Evolutionary conservation across 345 rosid genomes (phyloP).

Genomic region (Schrenkiella parvula): DNA sequence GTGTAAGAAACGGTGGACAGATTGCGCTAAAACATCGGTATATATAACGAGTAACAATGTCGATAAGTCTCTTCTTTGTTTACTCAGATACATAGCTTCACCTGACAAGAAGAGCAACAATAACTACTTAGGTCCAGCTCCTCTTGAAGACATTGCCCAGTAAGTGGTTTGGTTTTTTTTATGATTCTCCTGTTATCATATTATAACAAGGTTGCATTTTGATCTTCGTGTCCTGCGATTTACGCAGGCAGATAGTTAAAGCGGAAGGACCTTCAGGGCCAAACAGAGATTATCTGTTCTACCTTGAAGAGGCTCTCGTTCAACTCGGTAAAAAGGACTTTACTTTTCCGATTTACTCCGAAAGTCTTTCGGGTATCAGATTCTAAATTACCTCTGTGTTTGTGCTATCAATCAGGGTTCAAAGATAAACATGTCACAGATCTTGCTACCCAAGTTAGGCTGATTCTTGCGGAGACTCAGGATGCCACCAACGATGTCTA

Average conservation of each 20-base stretch:
- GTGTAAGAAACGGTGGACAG: conserved; percentile 56
- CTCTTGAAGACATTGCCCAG: conserved; percentile 77
- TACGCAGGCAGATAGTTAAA: conserved; percentile 58
- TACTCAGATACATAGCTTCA: conserved; percentile 74
- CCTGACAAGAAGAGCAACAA: conserved; percentile 62
- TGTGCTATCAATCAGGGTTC: conserved; percentile 40
- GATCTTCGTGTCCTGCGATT: background rate
- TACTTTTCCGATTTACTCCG: background rate
- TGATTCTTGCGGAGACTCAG: conserved; percentile 37
- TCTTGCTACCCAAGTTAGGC: conserved; percentile 65
- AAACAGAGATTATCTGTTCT: conserved; percentile 80
- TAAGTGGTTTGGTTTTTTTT: conserved; percentile 24
- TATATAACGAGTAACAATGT: background rate
- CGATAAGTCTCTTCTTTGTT: background rate
- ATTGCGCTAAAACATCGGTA: background rate
- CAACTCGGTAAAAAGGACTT: conserved; percentile 43
- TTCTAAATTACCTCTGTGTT: background rate
- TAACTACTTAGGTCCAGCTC: conserved; percentile 81
- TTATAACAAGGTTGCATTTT: background rate
- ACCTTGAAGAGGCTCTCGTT: conserved; percentile 65
- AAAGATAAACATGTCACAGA: conserved; percentile 71
- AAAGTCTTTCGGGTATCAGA: background rate
- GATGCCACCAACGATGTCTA: conserved; percentile 10
- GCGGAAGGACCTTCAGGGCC: conserved; percentile 97
- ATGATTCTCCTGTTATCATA: background rate